Evolutionary conservation across 164 flowering plant genomes (phyloP).

Genomic region (Taxillus chinensis): DNA sequence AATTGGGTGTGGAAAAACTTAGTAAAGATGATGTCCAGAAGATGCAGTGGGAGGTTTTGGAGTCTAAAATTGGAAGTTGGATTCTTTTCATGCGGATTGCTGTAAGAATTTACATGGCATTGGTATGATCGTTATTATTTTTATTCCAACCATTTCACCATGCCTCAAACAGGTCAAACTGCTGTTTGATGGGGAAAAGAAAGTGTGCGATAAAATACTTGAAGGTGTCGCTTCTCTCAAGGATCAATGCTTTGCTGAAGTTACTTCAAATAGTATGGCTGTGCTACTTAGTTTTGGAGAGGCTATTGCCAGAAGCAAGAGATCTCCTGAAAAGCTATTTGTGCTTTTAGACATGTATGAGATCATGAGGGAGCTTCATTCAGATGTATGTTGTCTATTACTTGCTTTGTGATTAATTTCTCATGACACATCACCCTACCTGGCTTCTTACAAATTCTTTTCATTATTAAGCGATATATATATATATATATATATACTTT

Average conservation of each 20-base stretch:
- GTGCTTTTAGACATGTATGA: slow-evolving; percentile 96
- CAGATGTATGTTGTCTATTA: slow-evolving; percentile 49
- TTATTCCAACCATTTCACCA: slow-evolving; percentile 10
- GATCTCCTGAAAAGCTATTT: slow-evolving; percentile 94
- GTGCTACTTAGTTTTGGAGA: slow-evolving; percentile 96
- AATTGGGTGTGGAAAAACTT: slow-evolving; percentile 85
- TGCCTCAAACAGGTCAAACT: slow-evolving; percentile 72
- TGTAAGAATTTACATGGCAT: slow-evolving; percentile 34
- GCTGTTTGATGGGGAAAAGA: slow-evolving; percentile 75
- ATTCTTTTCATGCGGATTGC: slow-evolving; percentile 82
- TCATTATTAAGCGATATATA: background rate
- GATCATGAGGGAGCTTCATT: slow-evolving; percentile 86
- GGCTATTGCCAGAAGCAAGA: slow-evolving; percentile 92
- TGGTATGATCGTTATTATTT: background rate
- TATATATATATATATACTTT: background rate
- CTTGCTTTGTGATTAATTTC: background rate
- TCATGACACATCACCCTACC: background rate
- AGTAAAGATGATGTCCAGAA: slow-evolving; percentile 89
- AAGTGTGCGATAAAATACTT: slow-evolving; percentile 84
- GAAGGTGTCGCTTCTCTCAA: slow-evolving; percentile 59
- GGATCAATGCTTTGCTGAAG: slow-evolving; percentile 87
- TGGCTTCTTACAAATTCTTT: background rate
- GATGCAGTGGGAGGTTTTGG: slow-evolving; percentile 97
- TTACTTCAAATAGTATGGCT: slow-evolving; percentile 65
- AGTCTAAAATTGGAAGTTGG: slow-evolving; percentile 92